Conservation (phyloP, 2,329 filamentous ascomycete species). For the Xylariomycetidae sp. region DNA sequence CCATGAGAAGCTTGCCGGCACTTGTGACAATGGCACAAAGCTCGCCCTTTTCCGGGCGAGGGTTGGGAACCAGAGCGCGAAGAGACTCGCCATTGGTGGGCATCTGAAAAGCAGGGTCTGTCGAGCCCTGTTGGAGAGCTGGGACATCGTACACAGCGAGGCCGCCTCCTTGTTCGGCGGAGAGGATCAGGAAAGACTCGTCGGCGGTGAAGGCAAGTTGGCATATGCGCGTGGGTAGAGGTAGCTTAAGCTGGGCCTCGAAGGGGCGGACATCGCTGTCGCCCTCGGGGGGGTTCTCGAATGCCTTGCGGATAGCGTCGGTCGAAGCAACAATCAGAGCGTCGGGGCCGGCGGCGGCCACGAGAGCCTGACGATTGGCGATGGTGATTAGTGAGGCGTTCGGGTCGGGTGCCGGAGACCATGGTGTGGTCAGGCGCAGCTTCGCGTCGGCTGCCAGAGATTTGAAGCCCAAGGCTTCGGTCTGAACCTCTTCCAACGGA, state of each 20-base stretch:
- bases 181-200: conserved; percentile 76
- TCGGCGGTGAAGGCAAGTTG: conserved; percentile 90
- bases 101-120: conserved; percentile 67
- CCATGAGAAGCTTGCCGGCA: conserved; percentile 76
- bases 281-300: conserved; percentile 52
- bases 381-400: conserved; percentile 80
- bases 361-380: conserved; percentile 70
- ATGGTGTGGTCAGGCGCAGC: conserved; percentile 71
- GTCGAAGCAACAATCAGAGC: conserved; percentile 71
- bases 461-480: conserved; percentile 81
- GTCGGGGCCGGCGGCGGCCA: conserved; percentile 84
- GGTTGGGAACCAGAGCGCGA: conserved; percentile 73
- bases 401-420: conserved; percentile 68
- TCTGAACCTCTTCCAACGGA: conserved; percentile 71
- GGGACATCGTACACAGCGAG: conserved; percentile 77
- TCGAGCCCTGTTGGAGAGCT: conserved; percentile 58
- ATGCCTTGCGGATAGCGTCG: conserved; percentile 69
- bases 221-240: conserved; percentile 69
- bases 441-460: conserved; percentile 75
- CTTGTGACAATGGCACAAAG: conserved; percentile 75
- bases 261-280: conserved; percentile 65
- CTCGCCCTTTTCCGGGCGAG: conserved; percentile 63
- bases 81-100: conserved; percentile 69
- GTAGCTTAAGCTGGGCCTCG: conserved; percentile 65
- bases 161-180: conserved; percentile 74